These are phyloP conservation scores for Emiliania huxleyi DNA, from an alignment of 78 protist genomes.

Conservation along the genomic window DNA sequence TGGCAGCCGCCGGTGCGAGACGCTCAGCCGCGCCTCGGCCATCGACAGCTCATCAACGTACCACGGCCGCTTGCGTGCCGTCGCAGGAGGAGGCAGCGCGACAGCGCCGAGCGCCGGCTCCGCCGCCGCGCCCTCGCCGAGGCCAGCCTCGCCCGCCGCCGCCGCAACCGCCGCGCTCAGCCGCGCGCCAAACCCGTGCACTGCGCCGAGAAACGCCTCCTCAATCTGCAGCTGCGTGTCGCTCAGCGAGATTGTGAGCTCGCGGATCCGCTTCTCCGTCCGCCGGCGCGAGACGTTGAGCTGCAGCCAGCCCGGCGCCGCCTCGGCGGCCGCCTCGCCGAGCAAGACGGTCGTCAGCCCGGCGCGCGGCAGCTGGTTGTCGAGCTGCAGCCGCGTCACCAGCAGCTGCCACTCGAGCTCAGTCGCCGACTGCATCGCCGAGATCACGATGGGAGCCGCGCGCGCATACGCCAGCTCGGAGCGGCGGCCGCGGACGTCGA, in stretches of 20 bases:
- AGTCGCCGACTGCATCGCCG: background rate
- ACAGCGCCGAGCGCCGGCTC: background rate
- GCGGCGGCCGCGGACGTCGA: background rate
- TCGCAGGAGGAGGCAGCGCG: background rate
- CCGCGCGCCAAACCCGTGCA: background rate
- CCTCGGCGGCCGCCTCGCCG: background rate
- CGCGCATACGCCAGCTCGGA: background rate
- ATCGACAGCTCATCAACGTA: background rate
- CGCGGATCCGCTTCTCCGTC: background rate
- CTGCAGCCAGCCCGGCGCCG: background rate
- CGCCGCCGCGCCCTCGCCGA: no score
- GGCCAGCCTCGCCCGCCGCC: background rate
- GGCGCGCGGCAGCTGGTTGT: background rate
- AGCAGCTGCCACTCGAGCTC: background rate
- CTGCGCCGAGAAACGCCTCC: background rate
- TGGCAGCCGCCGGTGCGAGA: background rate
- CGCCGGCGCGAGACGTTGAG: background rate
- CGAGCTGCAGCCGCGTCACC: background rate
- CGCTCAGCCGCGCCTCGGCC: background rate
- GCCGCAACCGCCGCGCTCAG: background rate
- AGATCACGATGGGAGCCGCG: background rate
- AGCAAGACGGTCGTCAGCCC: background rate
- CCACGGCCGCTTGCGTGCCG: background rate
- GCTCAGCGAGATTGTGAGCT: background rate
- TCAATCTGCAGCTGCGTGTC: background rate